Evolutionary conservation across 1,284 basidiomycete species (phyloP).

Genomic region (Tetrapyrgos nigripes): DNA sequence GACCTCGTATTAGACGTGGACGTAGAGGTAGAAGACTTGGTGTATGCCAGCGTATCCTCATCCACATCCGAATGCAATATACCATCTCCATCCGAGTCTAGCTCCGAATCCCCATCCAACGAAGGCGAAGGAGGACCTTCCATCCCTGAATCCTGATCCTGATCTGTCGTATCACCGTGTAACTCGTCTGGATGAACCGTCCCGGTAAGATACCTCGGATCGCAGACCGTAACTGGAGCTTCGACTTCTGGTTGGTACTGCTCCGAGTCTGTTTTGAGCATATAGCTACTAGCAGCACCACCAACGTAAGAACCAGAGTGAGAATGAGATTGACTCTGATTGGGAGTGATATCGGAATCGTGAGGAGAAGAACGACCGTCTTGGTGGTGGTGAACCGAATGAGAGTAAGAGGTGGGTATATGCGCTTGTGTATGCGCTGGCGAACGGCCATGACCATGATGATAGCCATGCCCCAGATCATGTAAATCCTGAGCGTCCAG

Average conservation of each 20-base stretch:
- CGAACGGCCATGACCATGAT: too few relatives aligned
- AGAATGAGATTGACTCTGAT: too few relatives aligned
- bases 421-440: too few relatives aligned
- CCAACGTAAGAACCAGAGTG: too few relatives aligned
- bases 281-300: too few relatives aligned
- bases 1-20: not conserved
- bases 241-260: not conserved
- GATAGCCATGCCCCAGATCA: too few relatives aligned
- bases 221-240: not conserved
- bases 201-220: conserved; percentile 7
- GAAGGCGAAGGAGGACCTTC: not conserved
- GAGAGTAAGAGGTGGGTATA: too few relatives aligned
- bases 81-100: not conserved
- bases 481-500: too few relatives aligned
- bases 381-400: not conserved
- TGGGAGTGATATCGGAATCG: too few relatives aligned
- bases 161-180: not conserved
- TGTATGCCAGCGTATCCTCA: not conserved
- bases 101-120: not conserved
- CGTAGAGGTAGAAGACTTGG: not conserved
- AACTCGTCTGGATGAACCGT: not conserved
- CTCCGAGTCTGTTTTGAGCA: not conserved
- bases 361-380: too few relatives aligned
- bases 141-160: not conserved
- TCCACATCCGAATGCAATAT: not conserved